These are phyloP conservation scores for Coniochaeta sp. DNA, from an alignment of 2,329 filamentous ascomycete genomes.

Conservation along the genomic window DNA sequence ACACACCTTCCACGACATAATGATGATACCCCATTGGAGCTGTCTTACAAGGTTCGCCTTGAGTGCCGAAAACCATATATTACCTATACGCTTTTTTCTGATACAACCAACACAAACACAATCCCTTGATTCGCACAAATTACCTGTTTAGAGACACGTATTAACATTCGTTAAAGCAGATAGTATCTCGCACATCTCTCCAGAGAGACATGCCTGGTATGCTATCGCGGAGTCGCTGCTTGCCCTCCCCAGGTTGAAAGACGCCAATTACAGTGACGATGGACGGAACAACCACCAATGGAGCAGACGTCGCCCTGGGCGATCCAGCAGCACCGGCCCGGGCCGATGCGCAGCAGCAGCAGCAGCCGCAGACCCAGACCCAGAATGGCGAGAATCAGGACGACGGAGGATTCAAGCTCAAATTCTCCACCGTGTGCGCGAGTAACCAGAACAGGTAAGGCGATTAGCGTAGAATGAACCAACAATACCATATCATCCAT, in stretches of 20 bases:
- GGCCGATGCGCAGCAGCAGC: not conserved
- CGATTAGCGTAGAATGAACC: not conserved
- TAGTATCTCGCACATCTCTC: not conserved
- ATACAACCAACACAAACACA: not conserved
- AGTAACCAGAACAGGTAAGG: conserved; percentile 91
- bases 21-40: conserved; percentile 5
- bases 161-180: not conserved
- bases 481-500: not conserved
- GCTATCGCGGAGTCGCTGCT: not conserved
- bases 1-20: not conserved
- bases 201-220: not conserved
- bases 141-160: not conserved
- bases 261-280: not conserved
- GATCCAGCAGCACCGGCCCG: not conserved
- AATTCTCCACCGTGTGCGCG: conserved; percentile 97
- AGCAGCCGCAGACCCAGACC: conserved; percentile 14
- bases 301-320: conserved; percentile 18
- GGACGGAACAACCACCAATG: conserved; percentile 40
- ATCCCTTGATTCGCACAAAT: not conserved
- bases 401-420: conserved; percentile 71
- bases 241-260: not conserved
- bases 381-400: conserved; percentile 41
- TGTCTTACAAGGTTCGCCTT: conserved; percentile 3
- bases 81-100: conserved; percentile 4
- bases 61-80: conserved; percentile 3